phyloP scores from a whole-genome alignment of 2,329 filamentous ascomycete species.

The Parafenestella ontariensis region DNA sequence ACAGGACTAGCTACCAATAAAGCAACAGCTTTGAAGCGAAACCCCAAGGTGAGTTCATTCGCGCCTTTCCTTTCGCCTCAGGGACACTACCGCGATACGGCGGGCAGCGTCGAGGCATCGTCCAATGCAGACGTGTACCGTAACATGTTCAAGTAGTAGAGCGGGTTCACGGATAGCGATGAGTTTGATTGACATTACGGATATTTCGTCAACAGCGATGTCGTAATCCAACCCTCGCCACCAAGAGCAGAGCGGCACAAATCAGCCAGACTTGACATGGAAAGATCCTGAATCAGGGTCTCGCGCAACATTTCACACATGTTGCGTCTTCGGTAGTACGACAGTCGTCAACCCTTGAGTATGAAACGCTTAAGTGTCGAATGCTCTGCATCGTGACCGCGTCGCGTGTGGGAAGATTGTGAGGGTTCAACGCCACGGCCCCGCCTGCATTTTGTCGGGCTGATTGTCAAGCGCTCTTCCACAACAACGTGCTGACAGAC shows the following conservation, averaged over 20 bases:
- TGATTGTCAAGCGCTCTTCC: neutral
- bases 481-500: conserved; percentile 28
- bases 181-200: neutral
- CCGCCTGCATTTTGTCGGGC: neutral
- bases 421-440: neutral
- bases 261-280: conserved; percentile 1
- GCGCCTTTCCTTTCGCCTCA: conserved; percentile 10
- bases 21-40: conserved; percentile 80
- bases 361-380: neutral
- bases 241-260: neutral
- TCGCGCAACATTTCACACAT: neutral
- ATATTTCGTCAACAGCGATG: neutral
- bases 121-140: neutral
- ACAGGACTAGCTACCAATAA: conserved; percentile 63
- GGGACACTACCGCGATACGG: neutral
- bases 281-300: neutral
- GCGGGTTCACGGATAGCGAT: neutral
- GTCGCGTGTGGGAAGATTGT: neutral
- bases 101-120: neutral
- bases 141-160: neutral
- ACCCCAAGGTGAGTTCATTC: conserved; percentile 73
- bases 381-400: neutral
- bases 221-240: neutral
- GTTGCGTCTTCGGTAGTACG: neutral
- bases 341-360: neutral